Conservation (phyloP, 495 filamentous ascomycete genomes). For the Physcia stellaris region DNA sequence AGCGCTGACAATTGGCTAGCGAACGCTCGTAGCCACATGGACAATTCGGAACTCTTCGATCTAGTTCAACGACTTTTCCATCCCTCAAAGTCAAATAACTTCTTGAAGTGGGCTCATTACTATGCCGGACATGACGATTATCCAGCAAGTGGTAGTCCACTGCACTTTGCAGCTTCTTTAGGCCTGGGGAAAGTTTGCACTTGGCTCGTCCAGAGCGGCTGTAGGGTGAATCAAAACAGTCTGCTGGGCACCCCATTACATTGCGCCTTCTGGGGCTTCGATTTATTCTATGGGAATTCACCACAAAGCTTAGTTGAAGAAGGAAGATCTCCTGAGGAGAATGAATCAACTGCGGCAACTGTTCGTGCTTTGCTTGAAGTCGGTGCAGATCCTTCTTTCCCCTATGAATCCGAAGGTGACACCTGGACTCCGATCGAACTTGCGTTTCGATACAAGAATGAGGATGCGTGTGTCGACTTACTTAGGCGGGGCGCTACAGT, state of each 20-base stretch:
- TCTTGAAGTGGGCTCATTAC: constrained; percentile 7
- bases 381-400: background rate
- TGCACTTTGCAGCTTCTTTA: constrained; percentile 15
- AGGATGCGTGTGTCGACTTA: background rate
- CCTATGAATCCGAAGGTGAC: background rate
- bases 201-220: constrained; percentile 6
- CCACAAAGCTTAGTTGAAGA: constrained; percentile 4
- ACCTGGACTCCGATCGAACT: background rate
- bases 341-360: background rate
- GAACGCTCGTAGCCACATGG: background rate
- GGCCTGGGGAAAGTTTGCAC: constrained; percentile 5
- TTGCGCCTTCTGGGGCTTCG: too few relatives aligned
- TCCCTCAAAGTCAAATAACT: constrained; percentile 6
- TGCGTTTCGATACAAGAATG: background rate
- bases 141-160: background rate
- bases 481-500: background rate
- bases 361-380: background rate
- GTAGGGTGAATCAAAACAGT: constrained; percentile 9
- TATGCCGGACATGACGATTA: background rate
- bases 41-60: background rate
- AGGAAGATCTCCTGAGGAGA: background rate
- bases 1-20: background rate
- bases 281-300: too few relatives aligned
- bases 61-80: constrained; percentile 4
- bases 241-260: constrained; percentile 12